A percentile compares a stretch with the other conserved stretches of the same genome.
Evolutionary conservation across 805 yeast genomes (phyloP).

Genomic region (Lipomyces mesembrius): DNA sequence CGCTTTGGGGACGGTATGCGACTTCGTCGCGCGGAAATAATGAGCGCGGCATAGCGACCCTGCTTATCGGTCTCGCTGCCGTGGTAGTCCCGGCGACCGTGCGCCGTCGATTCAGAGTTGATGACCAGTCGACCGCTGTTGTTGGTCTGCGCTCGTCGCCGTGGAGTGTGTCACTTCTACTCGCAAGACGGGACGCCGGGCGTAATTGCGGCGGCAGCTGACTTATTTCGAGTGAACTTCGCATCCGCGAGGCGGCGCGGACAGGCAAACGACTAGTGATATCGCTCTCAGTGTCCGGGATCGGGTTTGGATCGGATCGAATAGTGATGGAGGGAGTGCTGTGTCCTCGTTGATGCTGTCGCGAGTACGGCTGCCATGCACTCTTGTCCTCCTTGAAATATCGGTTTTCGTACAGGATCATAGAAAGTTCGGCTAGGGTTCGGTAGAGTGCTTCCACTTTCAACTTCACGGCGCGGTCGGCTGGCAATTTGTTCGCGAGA

Average conservation of each 20-base stretch:
- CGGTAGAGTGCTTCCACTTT: conserved; percentile 27
- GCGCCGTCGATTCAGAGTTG: not conserved
- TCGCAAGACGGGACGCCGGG: conserved; percentile 31
- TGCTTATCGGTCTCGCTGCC: not conserved
- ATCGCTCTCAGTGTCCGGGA: not conserved
- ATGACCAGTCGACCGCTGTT: not conserved
- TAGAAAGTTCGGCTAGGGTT: conserved; percentile 21
- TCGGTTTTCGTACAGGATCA: conserved; percentile 7
- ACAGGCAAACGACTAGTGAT: conserved; percentile 21
- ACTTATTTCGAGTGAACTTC: conserved; percentile 25
- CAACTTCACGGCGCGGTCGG: conserved; percentile 7
- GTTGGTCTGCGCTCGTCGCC: not conserved
- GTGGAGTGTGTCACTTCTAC: not conserved
- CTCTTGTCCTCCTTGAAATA: not conserved
- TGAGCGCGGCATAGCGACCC: not conserved
- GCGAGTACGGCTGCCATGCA: too few relatives aligned
- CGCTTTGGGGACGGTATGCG: not conserved
- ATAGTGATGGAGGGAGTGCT: not conserved
- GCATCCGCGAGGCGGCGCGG: conserved; percentile 34
- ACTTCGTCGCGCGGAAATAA: not conserved
- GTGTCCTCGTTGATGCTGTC: not conserved
- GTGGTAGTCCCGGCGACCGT: not conserved
- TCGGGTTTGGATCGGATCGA: conserved; percentile 1
- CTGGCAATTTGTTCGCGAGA: conserved; percentile 12
- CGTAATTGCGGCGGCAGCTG: conserved; percentile 26